Conservation (phyloP, 2,329 filamentous ascomycete species). For the Rhynchosporium agropyri region DNA sequence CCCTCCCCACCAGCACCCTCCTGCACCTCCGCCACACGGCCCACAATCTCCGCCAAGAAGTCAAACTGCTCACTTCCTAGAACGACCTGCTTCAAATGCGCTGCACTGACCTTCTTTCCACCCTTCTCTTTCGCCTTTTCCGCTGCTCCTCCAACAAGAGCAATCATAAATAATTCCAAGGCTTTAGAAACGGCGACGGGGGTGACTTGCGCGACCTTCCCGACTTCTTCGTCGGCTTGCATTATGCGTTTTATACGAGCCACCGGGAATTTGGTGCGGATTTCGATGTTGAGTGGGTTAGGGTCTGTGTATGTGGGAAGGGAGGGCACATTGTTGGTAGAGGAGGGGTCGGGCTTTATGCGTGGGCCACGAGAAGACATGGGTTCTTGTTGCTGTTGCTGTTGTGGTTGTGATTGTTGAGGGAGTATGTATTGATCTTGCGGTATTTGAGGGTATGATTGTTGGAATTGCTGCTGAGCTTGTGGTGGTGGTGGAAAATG, state of each 20-base stretch:
- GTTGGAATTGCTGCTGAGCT: not conserved
- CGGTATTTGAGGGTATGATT: not conserved
- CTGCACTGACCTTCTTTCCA: constrained; percentile 85
- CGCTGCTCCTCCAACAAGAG: constrained; percentile 85
- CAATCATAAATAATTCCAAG: constrained; percentile 96
- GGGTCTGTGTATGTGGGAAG: constrained; percentile 46
- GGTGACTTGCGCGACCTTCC: constrained; percentile 96
- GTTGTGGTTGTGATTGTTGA: constrained; percentile 2
- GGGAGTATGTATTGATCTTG: no score
- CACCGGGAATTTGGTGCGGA: constrained; percentile 95
- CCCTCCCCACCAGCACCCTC: constrained; percentile 38
- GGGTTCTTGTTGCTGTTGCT: constrained; percentile 14
- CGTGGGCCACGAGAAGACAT: constrained; percentile 30
- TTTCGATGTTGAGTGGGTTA: constrained; percentile 57
- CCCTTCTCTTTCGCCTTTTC: constrained; percentile 79
- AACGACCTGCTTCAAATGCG: constrained; percentile 90
- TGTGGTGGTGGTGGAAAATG: not conserved
- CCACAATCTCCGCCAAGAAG: constrained; percentile 88
- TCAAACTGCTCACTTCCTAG: constrained; percentile 90
- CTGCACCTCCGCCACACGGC: constrained; percentile 69
- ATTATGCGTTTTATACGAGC: constrained; percentile 98
- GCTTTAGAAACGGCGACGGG: constrained; percentile 95
- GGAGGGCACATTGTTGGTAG: constrained; percentile 3
- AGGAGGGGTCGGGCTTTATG: constrained; percentile 24
- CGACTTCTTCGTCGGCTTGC: constrained; percentile 98